Conservation (phyloP, 345 rosid genomes). For the Pistacia vera region DNA sequence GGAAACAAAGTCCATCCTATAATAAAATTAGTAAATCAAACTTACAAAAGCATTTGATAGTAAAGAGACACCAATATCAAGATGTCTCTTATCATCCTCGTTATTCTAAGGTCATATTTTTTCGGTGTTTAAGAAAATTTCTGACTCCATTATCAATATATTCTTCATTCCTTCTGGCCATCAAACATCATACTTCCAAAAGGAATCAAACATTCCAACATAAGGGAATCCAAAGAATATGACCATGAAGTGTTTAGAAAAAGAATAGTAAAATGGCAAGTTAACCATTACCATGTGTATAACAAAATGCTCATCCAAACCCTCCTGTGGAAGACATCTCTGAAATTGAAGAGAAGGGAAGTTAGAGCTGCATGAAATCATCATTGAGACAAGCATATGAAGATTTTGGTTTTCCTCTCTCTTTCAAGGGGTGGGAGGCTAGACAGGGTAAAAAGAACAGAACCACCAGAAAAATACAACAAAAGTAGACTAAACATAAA, state of each 20-base stretch:
- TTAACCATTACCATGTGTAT: constrained; percentile 75
- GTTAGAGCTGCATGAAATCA: constrained; percentile 17
- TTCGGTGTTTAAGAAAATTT: neutral
- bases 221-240: neutral
- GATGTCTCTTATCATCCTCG: neutral
- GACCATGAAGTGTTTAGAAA: neutral
- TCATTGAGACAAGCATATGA: constrained; percentile 6
- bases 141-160: neutral
- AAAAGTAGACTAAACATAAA: neutral
- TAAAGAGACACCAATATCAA: neutral
- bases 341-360: constrained; percentile 29
- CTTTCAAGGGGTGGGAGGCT: neutral
- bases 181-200: neutral
- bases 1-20: neutral
- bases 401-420: neutral
- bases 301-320: constrained; percentile 84
- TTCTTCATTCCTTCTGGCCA: neutral
- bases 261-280: neutral
- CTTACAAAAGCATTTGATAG: neutral
- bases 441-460: neutral
- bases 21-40: neutral
- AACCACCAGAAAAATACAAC: neutral
- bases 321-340: constrained; percentile 88
- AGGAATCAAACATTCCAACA: constrained; percentile 2
- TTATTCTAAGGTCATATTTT: neutral